Percentiles rank a stretch among this genome's conserved stretches.
Conservation (phyloP, 2,329 filamentous ascomycete species). For the Epicoccum sorghinum region DNA sequence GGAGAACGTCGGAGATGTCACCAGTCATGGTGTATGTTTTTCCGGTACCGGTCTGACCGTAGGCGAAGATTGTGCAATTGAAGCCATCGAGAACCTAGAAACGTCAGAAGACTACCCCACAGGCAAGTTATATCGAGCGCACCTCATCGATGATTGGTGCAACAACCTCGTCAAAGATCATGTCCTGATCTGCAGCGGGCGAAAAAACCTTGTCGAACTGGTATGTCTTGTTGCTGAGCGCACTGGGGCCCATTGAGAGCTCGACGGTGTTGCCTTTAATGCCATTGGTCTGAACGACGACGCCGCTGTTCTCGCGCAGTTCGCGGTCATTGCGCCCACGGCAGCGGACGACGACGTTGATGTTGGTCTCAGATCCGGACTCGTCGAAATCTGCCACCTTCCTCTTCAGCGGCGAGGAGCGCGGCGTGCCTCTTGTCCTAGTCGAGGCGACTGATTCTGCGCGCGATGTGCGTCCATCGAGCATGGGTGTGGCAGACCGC, state of each 20-base stretch:
- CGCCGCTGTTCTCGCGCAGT: slow-evolving; percentile 90
- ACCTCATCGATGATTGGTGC: slow-evolving; percentile 92
- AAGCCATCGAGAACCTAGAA: slow-evolving; percentile 85
- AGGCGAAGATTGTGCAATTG: slow-evolving; percentile 98
- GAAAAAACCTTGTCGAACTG: slow-evolving; percentile 98
- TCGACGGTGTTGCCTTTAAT: slow-evolving; percentile 84
- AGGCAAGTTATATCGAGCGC: slow-evolving; percentile 9
- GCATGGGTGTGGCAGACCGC: slow-evolving; percentile 55
- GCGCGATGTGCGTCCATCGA: slow-evolving; percentile 67
- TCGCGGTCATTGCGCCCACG: slow-evolving; percentile 91
- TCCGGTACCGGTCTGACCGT: slow-evolving; percentile 95
- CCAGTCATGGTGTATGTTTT: slow-evolving; percentile 99
- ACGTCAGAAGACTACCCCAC: slow-evolving; percentile 11
- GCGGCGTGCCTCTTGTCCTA: slow-evolving; percentile 41
- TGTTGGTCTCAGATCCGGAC: slow-evolving; percentile 86
- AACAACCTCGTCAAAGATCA: slow-evolving; percentile 95
- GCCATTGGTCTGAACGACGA: slow-evolving; percentile 88
- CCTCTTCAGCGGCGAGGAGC: slow-evolving; percentile 70
- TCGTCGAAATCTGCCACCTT: slow-evolving; percentile 85
- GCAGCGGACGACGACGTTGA: slow-evolving; percentile 95
- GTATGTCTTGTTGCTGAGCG: slow-evolving; percentile 94
- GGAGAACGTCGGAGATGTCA: slow-evolving; percentile 90
- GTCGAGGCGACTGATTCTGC: slow-evolving; percentile 70
- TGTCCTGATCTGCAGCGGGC: slow-evolving; percentile 87
- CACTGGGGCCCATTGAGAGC: slow-evolving; percentile 89